Base-by-base conservation (phyloP, 2,329 filamentous ascomycete species). In the Pyrenophora seminiperda region DNA sequence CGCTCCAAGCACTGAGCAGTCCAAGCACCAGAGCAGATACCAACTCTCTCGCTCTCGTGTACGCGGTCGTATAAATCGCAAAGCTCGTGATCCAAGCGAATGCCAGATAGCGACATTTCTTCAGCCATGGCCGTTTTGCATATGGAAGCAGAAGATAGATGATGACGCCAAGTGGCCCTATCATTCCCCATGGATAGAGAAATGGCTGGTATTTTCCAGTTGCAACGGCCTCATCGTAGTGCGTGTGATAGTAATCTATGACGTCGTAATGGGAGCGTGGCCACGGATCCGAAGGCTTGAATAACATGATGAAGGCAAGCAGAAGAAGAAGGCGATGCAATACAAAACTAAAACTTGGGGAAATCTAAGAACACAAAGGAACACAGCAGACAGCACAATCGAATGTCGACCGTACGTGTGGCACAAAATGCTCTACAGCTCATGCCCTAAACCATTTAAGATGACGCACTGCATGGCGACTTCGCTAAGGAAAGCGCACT, bases 11-110 rank as follows among this genome's bases (percentile, higher is more conserved):
- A 14, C 73, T 77, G 6, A 82, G 68, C 14, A 86, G 57, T 0
- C 84, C 84, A 13, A 83, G 69, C 11, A 79, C 79, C 54, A 84
- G 81, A 0, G 81, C 78, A 54, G 79, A 75, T 1, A 80, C 80
- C 17, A 82, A 72, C 19, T 75, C 73, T 6, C 79, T 70, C n/a
- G 77, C 77, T 53, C 79, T 76, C 41, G 75, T 78, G 34, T 73
- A 73, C 9, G 59, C 51, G 14, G 81, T 74, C 10, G 69, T 70
- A 58, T 78, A 79, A 11, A 70, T 53, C n/a, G 76, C 74, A 41
- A 79, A 71, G 3, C 63, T 71, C 7, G 77, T 58, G 31, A 79
- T 71, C 36, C 76, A 62, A 0, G 68, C 73, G 59, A 80, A 82
- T 1, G 78, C 67, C 2, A 77, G 55, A 38, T 75, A 78, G 6